phyloP scores from a whole-genome alignment of 1,284 basidiomycete species.

The Phellinidium pouzarii region DNA sequence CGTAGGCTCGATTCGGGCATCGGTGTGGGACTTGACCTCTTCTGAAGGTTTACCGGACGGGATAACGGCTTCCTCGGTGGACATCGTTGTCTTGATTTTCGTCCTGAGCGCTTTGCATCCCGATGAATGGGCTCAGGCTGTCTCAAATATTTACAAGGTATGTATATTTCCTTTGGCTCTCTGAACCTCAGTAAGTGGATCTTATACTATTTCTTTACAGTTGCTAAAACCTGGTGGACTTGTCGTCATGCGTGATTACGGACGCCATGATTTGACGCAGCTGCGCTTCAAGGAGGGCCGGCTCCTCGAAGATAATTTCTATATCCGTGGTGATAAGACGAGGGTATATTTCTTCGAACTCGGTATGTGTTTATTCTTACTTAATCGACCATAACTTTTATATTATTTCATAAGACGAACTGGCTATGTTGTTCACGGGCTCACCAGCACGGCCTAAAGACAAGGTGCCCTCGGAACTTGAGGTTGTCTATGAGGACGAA shows the following conservation, averaged over 20 bases:
- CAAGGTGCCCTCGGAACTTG: slow-evolving; percentile 28
- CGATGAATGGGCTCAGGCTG: slow-evolving; percentile 81
- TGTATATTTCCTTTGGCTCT: slow-evolving; percentile 20
- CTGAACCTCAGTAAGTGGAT: background rate
- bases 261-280: slow-evolving; percentile 90
- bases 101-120: slow-evolving; percentile 94
- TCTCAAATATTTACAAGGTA: slow-evolving; percentile 79
- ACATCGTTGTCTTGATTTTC: slow-evolving; percentile 91
- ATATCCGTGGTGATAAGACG: slow-evolving; percentile 90
- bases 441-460: slow-evolving; percentile 35
- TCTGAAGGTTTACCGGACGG: slow-evolving; percentile 53
- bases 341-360: slow-evolving; percentile 92
- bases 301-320: slow-evolving; percentile 89
- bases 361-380: slow-evolving; percentile 38
- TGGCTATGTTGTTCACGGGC: slow-evolving; percentile 74
- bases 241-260: slow-evolving; percentile 90
- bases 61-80: slow-evolving; percentile 62
- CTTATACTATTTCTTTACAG: slow-evolving; percentile 33
- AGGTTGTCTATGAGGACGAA: slow-evolving; percentile 35
- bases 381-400: background rate
- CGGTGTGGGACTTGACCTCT: slow-evolving; percentile 89
- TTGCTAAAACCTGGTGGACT: slow-evolving; percentile 87
- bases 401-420: slow-evolving; percentile 55
- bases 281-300: slow-evolving; percentile 86
- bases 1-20: slow-evolving; percentile 67